Percentiles rank a stretch among this genome's conserved stretches.
These are phyloP conservation scores for Chamaenerion angustifolium DNA, from an alignment of 345 rosid genomes.

Conservation along the genomic window DNA sequence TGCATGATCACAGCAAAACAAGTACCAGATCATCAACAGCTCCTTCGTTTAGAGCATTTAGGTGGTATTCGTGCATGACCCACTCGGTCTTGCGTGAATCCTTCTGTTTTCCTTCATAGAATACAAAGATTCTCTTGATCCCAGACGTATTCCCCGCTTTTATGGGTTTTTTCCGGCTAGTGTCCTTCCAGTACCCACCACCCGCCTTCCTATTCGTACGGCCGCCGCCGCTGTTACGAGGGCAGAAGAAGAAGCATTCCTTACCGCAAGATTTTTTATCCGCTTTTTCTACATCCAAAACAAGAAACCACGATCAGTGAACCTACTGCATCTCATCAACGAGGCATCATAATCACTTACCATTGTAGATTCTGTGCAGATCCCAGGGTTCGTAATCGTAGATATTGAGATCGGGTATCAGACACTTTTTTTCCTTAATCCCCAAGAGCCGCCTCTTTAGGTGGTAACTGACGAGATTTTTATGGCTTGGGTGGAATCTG, in stretches of 20 bases:
- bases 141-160: neutral
- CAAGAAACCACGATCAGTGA: no score
- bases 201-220: neutral
- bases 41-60: neutral
- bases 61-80: slow-evolving; percentile 6
- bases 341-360: neutral
- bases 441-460: slow-evolving; percentile 3
- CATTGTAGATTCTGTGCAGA: neutral
- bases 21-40: neutral
- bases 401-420: slow-evolving; percentile 4
- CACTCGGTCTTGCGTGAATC: neutral
- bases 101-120: slow-evolving; percentile 1
- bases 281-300: neutral
- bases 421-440: neutral
- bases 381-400: neutral
- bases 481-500: slow-evolving; percentile 1
- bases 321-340: no score
- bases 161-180: neutral
- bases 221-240: neutral
- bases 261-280: neutral
- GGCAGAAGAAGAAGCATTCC: slow-evolving; percentile 2
- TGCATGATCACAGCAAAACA: neutral
- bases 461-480: slow-evolving; percentile 6
- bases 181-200: slow-evolving; percentile 1
- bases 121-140: neutral